These are phyloP conservation scores for Phialophora macrospora DNA, from an alignment of 2,329 filamentous ascomycete genomes.

Conservation along the genomic window DNA sequence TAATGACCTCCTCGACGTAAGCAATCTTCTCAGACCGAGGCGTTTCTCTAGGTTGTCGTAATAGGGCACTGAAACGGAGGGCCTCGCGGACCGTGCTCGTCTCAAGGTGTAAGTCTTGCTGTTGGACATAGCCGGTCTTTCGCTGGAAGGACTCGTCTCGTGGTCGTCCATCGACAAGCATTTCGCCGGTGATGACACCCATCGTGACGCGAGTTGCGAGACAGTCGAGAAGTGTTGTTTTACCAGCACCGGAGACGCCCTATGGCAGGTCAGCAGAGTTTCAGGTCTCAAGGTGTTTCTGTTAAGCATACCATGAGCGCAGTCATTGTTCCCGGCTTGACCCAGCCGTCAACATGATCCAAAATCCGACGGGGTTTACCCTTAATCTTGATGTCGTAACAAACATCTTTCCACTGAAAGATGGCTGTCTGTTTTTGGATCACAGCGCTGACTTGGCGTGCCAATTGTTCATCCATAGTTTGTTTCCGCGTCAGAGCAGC, in stretches of 20 bases:
- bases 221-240: conserved; percentile 86
- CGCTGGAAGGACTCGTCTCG: conserved; percentile 84
- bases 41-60: conserved; percentile 77
- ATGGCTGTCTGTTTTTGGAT: conserved; percentile 68
- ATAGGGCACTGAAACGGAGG: conserved; percentile 79
- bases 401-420: conserved; percentile 85
- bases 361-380: conserved; percentile 74
- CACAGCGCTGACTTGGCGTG: conserved; percentile 26
- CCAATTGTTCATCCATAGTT: conserved; percentile 23
- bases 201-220: conserved; percentile 84
- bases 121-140: conserved; percentile 89
- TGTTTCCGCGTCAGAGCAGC: conserved; percentile 24
- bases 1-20: conserved; percentile 92
- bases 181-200: conserved; percentile 84
- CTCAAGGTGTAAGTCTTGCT: conserved; percentile 84
- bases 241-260: conserved; percentile 84
- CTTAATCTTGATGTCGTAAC: conserved; percentile 83
- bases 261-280: conserved; percentile 8
- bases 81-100: conserved; percentile 88
- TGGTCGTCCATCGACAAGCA: conserved; percentile 75
- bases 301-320: conserved; percentile 69
- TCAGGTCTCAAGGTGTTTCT: neutral
- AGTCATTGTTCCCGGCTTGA: conserved; percentile 89
- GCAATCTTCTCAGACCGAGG: conserved; percentile 76
- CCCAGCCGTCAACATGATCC: conserved; percentile 87